Base-by-base conservation (phyloP, 345 rosid species). In the Syzygium grande region DNA sequence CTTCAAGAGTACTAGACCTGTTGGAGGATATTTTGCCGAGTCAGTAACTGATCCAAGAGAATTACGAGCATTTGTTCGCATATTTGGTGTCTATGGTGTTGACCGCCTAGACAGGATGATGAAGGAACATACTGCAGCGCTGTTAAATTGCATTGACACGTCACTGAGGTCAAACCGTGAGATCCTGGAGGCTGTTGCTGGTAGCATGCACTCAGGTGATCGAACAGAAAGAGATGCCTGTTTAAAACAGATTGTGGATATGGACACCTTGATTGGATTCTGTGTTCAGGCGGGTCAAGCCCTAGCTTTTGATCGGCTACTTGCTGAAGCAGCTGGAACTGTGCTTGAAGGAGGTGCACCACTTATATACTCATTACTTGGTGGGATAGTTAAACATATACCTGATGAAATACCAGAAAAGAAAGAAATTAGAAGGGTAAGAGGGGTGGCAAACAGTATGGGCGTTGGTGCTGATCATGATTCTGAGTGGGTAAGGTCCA, bases 11-110 rank as follows among this genome's bases (percentile, higher is more conserved):
- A 94, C 96, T 38, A 96, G 98, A 92, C 99, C 99, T 86, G 98
- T 98, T 80, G 99, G 98, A 87, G 99, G 99, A 90, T 98, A 97
- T 91, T 98, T 97, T 94, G 99, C 99, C 4, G 99, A 98, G 92
- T 98, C 99, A 5, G 98, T 98, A 88, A 96, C 99, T 80, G 99
- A 95, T 89, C 94, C 93, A 77, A 89, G 94, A 92, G 99, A 98
- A 88, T 86, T 98, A 89, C 94, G 93, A 87, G 96, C 99, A 16
- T 97, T 98, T 92, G 95, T 96, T 87, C 95, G 96, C 85, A 92
- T 97, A 85, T 98, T 97, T 86, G 99, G 99, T 86, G 96, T 97
- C 88, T 98, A 98, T 90, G 99, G 99, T 87, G 97, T 97, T 68
- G 99, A 97, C 91, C 93, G 95, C 87, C 92, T 98, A 53, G 98